A percentile compares a stretch with the other conserved stretches of the same genome.
phyloP scores from a whole-genome alignment of 192 early-diverging fungal species.

The Thamnidium elegans region DNA sequence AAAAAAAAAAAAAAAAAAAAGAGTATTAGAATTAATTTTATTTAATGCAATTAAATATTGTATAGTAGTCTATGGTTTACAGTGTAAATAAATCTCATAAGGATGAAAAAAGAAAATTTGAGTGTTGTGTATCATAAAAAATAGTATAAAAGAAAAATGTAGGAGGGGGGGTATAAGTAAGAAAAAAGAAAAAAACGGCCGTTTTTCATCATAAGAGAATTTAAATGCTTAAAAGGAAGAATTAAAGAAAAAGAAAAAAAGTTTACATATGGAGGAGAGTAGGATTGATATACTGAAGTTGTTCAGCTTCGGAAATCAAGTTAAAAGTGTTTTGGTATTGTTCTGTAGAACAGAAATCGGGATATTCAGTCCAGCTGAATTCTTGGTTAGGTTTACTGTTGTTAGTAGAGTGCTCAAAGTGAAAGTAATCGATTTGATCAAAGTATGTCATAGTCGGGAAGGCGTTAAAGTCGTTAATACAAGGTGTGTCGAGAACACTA shows the following conservation, averaged over 20 bases:
- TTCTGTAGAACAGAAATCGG: not conserved
- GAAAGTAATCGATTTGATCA: too few relatives aligned
- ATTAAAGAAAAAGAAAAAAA: not conserved
- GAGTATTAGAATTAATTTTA: not conserved
- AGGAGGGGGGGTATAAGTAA: not conserved
- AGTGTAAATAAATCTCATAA: not conserved
- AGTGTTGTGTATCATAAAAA: constrained; percentile 7
- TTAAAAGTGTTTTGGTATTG: too few relatives aligned
- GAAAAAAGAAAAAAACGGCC: not conserved
- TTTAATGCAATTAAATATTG: too few relatives aligned
- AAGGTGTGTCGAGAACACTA: too few relatives aligned
- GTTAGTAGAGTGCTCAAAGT: too few relatives aligned
- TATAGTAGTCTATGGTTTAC: not conserved
- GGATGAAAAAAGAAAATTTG: not conserved
- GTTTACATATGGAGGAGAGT: not conserved
- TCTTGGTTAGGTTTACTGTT: too few relatives aligned
- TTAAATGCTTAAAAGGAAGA: not conserved
- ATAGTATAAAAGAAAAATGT: not conserved
- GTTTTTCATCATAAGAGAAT: too few relatives aligned
- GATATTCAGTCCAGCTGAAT: not conserved
- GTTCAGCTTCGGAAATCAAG: not conserved
- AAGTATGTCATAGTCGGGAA: too few relatives aligned
- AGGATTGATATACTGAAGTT: constrained; percentile 3
- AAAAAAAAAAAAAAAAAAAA: constrained; percentile 3
- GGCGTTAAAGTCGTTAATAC: too few relatives aligned